phyloP scores from a whole-genome alignment of 106 monocot species.

The Apostasia ramifera region DNA sequence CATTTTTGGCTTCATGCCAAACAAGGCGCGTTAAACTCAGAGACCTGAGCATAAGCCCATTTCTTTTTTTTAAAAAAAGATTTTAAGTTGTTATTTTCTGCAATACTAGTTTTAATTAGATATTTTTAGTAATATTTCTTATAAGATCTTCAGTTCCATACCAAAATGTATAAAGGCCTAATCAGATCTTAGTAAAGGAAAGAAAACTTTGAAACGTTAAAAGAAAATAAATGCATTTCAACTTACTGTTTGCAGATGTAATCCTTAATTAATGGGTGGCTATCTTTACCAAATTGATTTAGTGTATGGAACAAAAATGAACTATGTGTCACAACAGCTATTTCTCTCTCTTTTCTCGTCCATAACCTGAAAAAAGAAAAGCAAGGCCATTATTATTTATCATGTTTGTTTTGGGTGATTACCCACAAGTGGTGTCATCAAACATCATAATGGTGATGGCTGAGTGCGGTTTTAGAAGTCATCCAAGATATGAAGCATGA shows the following conservation, averaged over 20 bases:
- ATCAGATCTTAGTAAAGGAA: background rate
- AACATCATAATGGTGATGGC: no score
- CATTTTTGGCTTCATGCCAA: no score
- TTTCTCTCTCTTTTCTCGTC: slow-evolving; percentile 90
- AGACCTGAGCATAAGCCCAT: no score
- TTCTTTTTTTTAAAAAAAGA: no score
- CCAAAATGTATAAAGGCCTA: no score
- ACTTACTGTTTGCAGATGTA: slow-evolving; percentile 85
- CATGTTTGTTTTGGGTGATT: background rate
- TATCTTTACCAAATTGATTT: slow-evolving; percentile 31
- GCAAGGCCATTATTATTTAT: background rate
- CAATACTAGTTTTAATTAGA: no score
- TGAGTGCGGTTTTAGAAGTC: no score
- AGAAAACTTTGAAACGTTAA: background rate
- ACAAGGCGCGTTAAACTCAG: no score
- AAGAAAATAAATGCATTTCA: background rate
- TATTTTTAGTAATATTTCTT: no score
- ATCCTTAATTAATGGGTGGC: slow-evolving; percentile 61
- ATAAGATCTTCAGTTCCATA: no score
- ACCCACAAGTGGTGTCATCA: no score
- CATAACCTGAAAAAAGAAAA: slow-evolving; percentile 59
- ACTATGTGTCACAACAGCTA: slow-evolving; percentile 85
- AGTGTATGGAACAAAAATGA: slow-evolving; percentile 75
- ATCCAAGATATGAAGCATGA: background rate
- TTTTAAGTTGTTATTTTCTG: no score